Percentiles rank a stretch among this genome's conserved stretches.
Conservation (phyloP, 208 protist species). For the Leishmania turanica region DNA sequence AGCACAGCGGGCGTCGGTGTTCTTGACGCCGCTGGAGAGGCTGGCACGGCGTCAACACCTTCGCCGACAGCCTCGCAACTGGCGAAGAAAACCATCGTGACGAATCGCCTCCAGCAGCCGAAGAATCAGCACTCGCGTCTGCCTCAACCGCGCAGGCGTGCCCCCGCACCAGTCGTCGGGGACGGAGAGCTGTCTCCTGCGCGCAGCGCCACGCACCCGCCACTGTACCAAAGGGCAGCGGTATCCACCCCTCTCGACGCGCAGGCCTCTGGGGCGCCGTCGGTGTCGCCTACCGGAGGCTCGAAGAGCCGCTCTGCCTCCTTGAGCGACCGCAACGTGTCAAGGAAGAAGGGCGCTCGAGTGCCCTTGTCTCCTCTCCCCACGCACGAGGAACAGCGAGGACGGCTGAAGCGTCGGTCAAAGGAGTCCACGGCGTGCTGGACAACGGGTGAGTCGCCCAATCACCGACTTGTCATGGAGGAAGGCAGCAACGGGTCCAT, state of each 20-base stretch:
- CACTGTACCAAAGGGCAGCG: constrained; percentile 8
- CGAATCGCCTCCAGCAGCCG: constrained; percentile 30
- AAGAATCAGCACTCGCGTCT: constrained; percentile 4
- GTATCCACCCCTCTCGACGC: constrained; percentile 8
- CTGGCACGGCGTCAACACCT: not conserved
- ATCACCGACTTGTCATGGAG: constrained; percentile 2
- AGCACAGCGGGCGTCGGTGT: not conserved
- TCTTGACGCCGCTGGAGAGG: not conserved
- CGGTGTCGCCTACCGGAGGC: not conserved
- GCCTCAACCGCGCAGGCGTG: not conserved
- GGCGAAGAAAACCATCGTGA: constrained; percentile 42
- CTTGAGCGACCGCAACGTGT: not conserved
- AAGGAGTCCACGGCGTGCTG: constrained; percentile 8
- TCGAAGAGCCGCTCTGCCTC: not conserved
- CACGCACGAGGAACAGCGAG: not conserved
- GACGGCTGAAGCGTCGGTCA: constrained; percentile 5
- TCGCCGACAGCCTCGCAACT: not conserved
- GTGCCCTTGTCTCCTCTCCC: not conserved
- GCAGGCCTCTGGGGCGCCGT: not conserved
- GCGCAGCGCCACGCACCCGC: constrained; percentile 13
- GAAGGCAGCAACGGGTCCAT: constrained; percentile 6
- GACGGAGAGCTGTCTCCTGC: not conserved
- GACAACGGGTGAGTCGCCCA: constrained; percentile 4
- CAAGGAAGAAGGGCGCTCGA: constrained; percentile 1
- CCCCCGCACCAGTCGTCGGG: not conserved